Evolutionary conservation across 495 filamentous ascomycete genomes (phyloP).

Genomic region (Aspergillus leporis): DNA sequence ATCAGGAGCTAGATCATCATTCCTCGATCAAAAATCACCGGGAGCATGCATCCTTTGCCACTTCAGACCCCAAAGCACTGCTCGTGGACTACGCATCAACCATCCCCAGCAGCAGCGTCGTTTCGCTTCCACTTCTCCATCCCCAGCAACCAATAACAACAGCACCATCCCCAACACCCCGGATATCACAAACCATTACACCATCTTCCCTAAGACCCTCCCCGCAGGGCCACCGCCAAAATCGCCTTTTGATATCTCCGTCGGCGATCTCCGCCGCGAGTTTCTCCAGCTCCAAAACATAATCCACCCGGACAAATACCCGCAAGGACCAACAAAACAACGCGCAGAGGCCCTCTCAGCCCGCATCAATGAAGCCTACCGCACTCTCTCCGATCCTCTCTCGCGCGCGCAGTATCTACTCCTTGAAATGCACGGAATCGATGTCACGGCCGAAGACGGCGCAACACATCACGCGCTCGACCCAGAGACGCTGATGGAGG

Average conservation of each 20-base stretch:
- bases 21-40: background rate
- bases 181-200: conserved; percentile 68
- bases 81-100: background rate
- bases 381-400: conserved; percentile 74
- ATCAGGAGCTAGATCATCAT: background rate
- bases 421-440: conserved; percentile 62
- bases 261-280: conserved; percentile 67
- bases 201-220: conserved; percentile 82
- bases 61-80: background rate
- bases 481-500: conserved; percentile 75
- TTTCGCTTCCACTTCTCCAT: conserved; percentile 11
- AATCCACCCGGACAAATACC: conserved; percentile 82
- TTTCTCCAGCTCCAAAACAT: conserved; percentile 80
- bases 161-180: conserved; percentile 24
- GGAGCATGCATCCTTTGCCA: conserved; percentile 10
- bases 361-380: conserved; percentile 86
- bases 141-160: conserved; percentile 1
- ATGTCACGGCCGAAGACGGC: conserved; percentile 74
- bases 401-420: conserved; percentile 83
- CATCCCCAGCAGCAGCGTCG: background rate
- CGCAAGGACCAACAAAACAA: conserved; percentile 50
- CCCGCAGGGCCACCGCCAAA: conserved; percentile 77
- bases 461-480: conserved; percentile 60
- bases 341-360: conserved; percentile 72
- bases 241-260: conserved; percentile 73